Evolutionary conservation across 371 early-diverging fungal species (phyloP).

Genomic region (Mucor circinelloides): DNA sequence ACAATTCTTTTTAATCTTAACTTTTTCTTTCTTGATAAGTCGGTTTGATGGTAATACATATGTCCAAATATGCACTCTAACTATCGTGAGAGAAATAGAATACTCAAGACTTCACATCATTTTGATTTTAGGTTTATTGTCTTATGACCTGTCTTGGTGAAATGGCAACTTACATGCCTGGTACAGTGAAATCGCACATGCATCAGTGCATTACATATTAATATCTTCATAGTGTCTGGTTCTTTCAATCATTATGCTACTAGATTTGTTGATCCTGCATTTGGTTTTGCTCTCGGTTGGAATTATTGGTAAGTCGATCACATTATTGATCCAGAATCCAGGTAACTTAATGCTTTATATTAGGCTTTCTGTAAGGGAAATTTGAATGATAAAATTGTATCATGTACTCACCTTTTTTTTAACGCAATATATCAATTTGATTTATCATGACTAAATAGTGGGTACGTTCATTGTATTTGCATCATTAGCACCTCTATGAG

Average conservation of each 20-base stretch:
- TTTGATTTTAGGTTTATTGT: constrained; percentile 68
- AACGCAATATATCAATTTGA: neutral
- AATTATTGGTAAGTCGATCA: constrained; percentile 68
- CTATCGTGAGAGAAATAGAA: neutral
- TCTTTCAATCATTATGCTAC: constrained; percentile 86
- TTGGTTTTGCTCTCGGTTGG: constrained; percentile 86
- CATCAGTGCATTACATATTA: neutral
- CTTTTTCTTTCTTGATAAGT: constrained; percentile 18
- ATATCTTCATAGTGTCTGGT: constrained; percentile 58
- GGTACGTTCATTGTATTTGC: constrained; percentile 19
- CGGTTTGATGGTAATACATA: constrained; percentile 41
- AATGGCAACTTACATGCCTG: constrained; percentile 74
- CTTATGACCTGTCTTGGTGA: constrained; percentile 83
- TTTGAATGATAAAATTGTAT: neutral
- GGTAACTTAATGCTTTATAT: constrained; percentile 8
- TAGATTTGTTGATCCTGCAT: constrained; percentile 80
- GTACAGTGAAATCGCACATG: constrained; percentile 10
- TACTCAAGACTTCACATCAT: neutral
- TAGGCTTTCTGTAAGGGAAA: constrained; percentile 38
- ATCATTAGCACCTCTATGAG: neutral
- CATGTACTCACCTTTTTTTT: neutral
- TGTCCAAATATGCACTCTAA: neutral
- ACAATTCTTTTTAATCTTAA: neutral
- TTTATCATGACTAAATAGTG: constrained; percentile 20
- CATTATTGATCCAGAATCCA: neutral